Evolutionary conservation across 2,329 filamentous ascomycete genomes (phyloP), one percentile per base, ranked within the genome.

Genomic region (Paraconiothyrium sp.): DNA sequence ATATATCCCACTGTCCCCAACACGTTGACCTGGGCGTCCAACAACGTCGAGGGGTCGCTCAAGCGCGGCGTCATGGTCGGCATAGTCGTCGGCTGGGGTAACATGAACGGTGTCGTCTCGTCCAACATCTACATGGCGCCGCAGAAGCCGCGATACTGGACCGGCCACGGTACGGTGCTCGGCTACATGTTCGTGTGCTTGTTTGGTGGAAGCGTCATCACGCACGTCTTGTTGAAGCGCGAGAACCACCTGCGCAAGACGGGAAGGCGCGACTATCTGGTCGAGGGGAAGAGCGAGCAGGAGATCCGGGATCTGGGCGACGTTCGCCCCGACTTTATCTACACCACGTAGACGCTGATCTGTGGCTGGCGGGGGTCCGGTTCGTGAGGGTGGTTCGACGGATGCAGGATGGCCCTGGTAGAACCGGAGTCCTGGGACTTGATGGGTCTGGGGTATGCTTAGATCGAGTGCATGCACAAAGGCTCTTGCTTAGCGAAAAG

Each of bases 21-120:
- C 76, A 96, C 93, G 0, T 91, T 97, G 66, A 89, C 90, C 2
- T 97, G 94, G 94, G 84, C 90, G 27, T 89, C 90, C 61, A 97
- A 97, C 82, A 97, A 97, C 67, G 86, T 90, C 52, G 94, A 97
- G 78, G 91, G 94, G n/a, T 92, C 94, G 7, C 96, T 97, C 80
- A 97, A 97, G 83, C 88, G 94, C 44, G 94, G 93, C 56, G 90
- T 97, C 47, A 92, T 92, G 1, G 81, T 97, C 2, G 94, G 94
- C 1, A 88, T 97, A 60, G 91, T 97, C 59, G 95, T 97, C 62
- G 93, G 80, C 41, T 97, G 92, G 92, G 94, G 94, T 52, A 97
- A 97, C 76, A 83, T 97, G 62, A 97, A 96, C 77, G 94, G 94
- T 58, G 87, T 97, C 49, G 90, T 97, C 20, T 89, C 86, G 68